phyloP scores from a whole-genome alignment of 75 land plant species.

The Pinus taeda region DNA sequence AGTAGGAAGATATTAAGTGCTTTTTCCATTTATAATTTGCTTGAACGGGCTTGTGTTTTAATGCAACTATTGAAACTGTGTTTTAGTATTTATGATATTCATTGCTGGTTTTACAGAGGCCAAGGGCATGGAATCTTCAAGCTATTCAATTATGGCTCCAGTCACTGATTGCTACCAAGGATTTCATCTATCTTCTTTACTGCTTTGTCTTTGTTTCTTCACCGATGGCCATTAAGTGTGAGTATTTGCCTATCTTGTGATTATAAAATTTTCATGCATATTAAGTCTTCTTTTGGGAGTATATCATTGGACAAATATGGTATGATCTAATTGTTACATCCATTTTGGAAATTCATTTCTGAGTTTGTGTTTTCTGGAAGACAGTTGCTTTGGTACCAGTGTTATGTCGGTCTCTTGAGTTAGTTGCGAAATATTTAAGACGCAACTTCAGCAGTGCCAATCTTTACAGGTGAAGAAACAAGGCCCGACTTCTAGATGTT shows the following conservation, averaged over 20 bases:
- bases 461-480: slow-evolving; percentile 60
- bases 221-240: slow-evolving; percentile 66
- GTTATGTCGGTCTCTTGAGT: slow-evolving; percentile 66
- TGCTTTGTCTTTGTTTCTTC: slow-evolving; percentile 71
- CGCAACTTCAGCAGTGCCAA: slow-evolving; percentile 69
- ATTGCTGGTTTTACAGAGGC: slow-evolving; percentile 48
- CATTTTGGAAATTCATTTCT: slow-evolving; percentile 1
- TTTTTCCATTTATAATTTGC: neutral
- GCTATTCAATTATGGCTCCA: slow-evolving; percentile 84
- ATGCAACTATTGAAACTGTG: neutral
- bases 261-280: neutral
- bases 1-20: neutral
- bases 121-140: slow-evolving; percentile 85
- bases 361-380: slow-evolving; percentile 12
- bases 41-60: neutral
- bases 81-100: neutral
- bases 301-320: no score
- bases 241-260: slow-evolving; percentile 13
- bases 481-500: no score
- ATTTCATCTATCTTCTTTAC: slow-evolving; percentile 77
- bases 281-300: neutral
- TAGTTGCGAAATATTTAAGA: slow-evolving; percentile 72
- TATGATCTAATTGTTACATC: neutral
- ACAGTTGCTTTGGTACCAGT: slow-evolving; percentile 91
- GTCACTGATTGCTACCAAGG: slow-evolving; percentile 66